Conservation (phyloP, 306 rosid species). For the Malus orientalis region DNA sequence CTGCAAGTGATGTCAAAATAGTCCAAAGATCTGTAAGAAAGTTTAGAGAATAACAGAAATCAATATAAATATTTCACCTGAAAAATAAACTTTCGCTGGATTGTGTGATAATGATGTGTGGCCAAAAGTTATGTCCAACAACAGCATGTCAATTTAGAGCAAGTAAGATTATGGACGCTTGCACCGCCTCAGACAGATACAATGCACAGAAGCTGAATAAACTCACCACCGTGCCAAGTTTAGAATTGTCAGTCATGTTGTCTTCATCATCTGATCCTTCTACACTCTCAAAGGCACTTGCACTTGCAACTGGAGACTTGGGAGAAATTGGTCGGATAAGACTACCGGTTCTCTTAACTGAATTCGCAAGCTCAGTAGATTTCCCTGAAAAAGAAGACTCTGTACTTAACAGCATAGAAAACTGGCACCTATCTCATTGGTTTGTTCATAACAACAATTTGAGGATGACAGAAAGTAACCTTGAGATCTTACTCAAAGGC, state of each 20-base stretch:
- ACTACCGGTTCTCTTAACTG: slow-evolving; percentile 40
- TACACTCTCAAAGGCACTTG: slow-evolving; percentile 79
- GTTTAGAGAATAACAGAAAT: not conserved
- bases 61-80: not conserved
- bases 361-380: slow-evolving; percentile 28
- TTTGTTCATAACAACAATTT: not conserved
- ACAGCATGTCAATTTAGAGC: not conserved
- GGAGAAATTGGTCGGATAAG: slow-evolving; percentile 64
- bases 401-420: not conserved
- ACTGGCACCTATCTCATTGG: not conserved
- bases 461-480: not conserved
- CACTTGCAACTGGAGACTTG: slow-evolving; percentile 94
- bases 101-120: not conserved
- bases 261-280: slow-evolving; percentile 94
- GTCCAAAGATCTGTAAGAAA: not conserved
- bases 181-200: not conserved
- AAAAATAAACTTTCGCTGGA: not conserved
- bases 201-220: slow-evolving; percentile 1
- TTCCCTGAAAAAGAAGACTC: slow-evolving; percentile 50
- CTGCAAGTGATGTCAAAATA: slow-evolving; percentile 27
- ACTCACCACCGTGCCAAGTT: slow-evolving; percentile 63
- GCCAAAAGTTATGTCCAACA: not conserved
- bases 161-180: not conserved
- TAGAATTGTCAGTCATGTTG: slow-evolving; percentile 33
- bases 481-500: not conserved